Conservation (phyloP, 768 basidiomycete genomes). For the Postia placenta region DNA sequence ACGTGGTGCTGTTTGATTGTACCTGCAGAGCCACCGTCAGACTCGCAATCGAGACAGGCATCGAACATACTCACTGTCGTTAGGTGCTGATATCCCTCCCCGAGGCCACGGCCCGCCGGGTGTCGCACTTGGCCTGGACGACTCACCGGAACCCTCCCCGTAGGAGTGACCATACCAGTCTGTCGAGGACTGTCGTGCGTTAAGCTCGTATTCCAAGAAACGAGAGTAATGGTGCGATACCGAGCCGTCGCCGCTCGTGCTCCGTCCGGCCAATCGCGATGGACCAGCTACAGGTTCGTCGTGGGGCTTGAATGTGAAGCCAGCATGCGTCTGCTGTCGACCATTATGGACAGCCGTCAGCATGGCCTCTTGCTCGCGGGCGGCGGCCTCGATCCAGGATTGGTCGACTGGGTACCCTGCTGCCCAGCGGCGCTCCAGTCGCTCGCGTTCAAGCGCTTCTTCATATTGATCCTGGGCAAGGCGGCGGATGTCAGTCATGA, state of each 20-base stretch:
- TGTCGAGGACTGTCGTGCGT: neutral
- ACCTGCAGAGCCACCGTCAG: neutral
- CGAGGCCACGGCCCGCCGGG: neutral
- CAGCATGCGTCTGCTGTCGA: neutral
- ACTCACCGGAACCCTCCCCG: neutral
- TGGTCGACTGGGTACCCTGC: neutral
- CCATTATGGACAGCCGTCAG: neutral
- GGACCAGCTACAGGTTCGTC: constrained; percentile 1
- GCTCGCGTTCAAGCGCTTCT: neutral
- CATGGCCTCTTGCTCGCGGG: neutral
- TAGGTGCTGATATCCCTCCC: neutral
- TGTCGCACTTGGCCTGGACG: neutral
- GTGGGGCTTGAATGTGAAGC: neutral
- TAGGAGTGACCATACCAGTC: neutral
- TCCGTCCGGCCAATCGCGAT: neutral
- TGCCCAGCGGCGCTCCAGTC: constrained; percentile 1
- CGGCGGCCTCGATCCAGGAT: neutral
- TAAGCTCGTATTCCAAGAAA: neutral
- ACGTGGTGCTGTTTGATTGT: neutral
- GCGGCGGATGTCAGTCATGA: constrained; percentile 38
- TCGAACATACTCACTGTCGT: neutral
- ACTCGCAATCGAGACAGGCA: neutral
- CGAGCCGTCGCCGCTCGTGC: neutral
- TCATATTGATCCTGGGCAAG: constrained; percentile 40
- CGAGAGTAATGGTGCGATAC: neutral